Conservation (phyloP, 768 basidiomycete species). For the Russula compacta region DNA sequence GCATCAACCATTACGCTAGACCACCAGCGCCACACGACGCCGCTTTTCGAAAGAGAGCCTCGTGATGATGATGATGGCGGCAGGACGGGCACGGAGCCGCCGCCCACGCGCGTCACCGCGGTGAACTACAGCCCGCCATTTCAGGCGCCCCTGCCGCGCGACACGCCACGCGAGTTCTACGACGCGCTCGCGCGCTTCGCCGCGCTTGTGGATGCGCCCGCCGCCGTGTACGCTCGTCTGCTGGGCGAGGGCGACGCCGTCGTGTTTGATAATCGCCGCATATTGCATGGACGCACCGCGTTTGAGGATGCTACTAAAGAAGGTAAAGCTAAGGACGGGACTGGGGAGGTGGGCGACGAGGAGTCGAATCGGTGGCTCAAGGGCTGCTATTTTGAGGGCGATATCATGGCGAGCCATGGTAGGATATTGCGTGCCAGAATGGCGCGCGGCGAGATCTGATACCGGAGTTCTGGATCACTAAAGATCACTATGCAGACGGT, state of each 20-base stretch:
- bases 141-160: slow-evolving; percentile 65
- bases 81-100: not conserved
- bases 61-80: no score
- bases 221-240: slow-evolving; percentile 50
- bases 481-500: no score
- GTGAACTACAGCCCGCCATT: slow-evolving; percentile 95
- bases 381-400: slow-evolving; percentile 73
- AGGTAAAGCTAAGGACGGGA: no score
- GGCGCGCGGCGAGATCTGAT: slow-evolving; percentile 5
- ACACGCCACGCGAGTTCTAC: slow-evolving; percentile 51
- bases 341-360: slow-evolving; percentile 22
- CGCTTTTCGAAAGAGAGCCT: no score
- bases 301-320: slow-evolving; percentile 38
- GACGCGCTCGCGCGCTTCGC: slow-evolving; percentile 55
- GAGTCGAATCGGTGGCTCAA: slow-evolving; percentile 77
- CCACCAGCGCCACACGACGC: not conserved
- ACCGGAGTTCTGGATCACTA: not conserved
- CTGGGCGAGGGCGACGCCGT: slow-evolving; percentile 79
- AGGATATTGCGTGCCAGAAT: slow-evolving; percentile 36
- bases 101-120: slow-evolving; percentile 47
- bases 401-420: slow-evolving; percentile 50
- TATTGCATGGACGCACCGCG: slow-evolving; percentile 78
- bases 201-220: slow-evolving; percentile 41
- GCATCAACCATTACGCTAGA: slow-evolving; percentile 70
- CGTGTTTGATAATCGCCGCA: slow-evolving; percentile 85